Conservation (phyloP, 2,329 filamentous ascomycete species). For the Xylariales sp. region DNA sequence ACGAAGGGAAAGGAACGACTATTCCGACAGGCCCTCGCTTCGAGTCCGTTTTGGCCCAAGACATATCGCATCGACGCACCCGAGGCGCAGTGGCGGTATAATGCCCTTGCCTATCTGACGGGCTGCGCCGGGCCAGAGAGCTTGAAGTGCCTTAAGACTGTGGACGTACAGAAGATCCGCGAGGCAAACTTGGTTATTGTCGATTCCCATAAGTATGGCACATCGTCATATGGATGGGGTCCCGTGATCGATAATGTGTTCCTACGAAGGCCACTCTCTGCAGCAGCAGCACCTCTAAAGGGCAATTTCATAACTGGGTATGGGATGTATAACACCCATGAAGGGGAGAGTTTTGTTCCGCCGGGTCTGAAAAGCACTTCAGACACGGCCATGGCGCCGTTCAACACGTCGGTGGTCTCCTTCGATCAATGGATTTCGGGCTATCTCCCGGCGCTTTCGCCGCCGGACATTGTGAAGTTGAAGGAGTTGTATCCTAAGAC, state of each 20-base stretch:
- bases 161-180: conserved; percentile 64
- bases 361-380: conserved; percentile 55
- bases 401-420: conserved; percentile 61
- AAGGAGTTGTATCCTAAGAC: conserved; percentile 59
- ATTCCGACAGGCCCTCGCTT: conserved; percentile 62
- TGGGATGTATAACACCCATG: conserved; percentile 71
- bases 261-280: conserved; percentile 59
- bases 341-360: conserved; percentile 72
- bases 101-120: conserved; percentile 57
- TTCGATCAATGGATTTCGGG: conserved; percentile 66
- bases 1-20: conserved; percentile 54
- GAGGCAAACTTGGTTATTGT: conserved; percentile 63
- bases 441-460: conserved; percentile 62
- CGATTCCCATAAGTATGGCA: conserved; percentile 63
- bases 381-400: conserved; percentile 53
- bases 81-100: conserved; percentile 64
- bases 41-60: conserved; percentile 69
- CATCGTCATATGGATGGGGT: conserved; percentile 68
- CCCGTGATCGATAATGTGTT: conserved; percentile 70
- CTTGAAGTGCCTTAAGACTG: conserved; percentile 65
- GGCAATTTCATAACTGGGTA: conserved; percentile 56
- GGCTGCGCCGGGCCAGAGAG: conserved; percentile 61
- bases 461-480: conserved; percentile 53
- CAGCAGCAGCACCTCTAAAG: conserved; percentile 50
- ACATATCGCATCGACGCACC: conserved; percentile 63